Evolutionary conservation across 2,329 filamentous ascomycete species (phyloP).

Genomic region (Fusarium robinianum): DNA sequence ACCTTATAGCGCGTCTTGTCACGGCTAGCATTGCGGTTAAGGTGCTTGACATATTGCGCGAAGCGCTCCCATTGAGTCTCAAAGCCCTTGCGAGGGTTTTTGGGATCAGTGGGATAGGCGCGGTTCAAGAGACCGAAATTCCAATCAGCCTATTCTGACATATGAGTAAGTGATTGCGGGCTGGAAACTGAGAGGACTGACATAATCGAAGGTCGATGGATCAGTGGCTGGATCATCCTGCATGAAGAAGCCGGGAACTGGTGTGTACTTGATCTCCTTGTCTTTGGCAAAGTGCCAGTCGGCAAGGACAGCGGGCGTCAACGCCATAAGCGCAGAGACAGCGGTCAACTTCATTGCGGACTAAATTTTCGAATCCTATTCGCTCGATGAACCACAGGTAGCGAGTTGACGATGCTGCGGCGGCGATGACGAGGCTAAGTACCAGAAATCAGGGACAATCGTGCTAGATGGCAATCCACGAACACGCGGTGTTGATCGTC

Average conservation of each 20-base stretch:
- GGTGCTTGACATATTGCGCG: conserved; percentile 56
- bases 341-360: conserved; percentile 41
- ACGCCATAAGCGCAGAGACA: conserved; percentile 37
- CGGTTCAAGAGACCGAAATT: conserved; percentile 71
- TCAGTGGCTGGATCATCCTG: conserved; percentile 64
- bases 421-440: too few species aligned
- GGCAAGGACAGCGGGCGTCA: conserved; percentile 37
- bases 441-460: too few species aligned
- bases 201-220: conserved; percentile 65
- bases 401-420: too few species aligned
- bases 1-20: conserved; percentile 63
- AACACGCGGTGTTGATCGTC: too few species aligned
- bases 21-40: conserved; percentile 54
- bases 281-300: conserved; percentile 40
- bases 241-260: conserved; percentile 65
- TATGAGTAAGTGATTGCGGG: background rate
- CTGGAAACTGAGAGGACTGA: conserved; percentile 41
- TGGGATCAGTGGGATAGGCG: conserved; percentile 60
- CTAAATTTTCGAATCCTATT: too few species aligned
- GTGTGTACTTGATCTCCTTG: conserved; percentile 60
- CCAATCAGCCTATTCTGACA: conserved; percentile 53
- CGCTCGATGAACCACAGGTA: too few species aligned
- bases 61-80: conserved; percentile 70
- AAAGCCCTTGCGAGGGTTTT: conserved; percentile 41
- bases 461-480: too few species aligned